Conservation (phyloP, 257 asterid genomes). For the Fraxinus excelsior region DNA sequence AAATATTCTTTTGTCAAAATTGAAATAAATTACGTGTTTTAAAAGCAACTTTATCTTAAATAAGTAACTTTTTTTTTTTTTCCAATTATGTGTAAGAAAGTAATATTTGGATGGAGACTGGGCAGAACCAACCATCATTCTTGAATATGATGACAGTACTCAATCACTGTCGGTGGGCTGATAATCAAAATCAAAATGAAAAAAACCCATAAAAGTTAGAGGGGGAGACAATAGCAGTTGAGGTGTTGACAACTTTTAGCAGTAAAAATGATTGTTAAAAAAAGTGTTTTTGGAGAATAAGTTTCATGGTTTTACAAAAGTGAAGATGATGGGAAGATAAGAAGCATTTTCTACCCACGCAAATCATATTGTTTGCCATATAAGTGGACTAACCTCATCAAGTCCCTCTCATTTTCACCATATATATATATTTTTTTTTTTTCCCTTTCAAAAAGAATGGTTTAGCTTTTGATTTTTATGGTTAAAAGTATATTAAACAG, state of each 20-base stretch:
- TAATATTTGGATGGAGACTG: not conserved
- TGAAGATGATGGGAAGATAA: conserved; percentile 61
- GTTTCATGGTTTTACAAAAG: conserved; percentile 21
- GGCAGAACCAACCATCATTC: conserved; percentile 23
- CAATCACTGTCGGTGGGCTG: conserved; percentile 22
- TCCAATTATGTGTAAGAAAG: not conserved
- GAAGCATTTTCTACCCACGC: conserved; percentile 62
- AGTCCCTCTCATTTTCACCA: not conserved
- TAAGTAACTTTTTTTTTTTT: not conserved
- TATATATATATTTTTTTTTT: no score
- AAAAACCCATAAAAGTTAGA: conserved; percentile 14
- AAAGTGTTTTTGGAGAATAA: conserved; percentile 42
- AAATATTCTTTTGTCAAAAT: no score
- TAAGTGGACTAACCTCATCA: conserved; percentile 49
- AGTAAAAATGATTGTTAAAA: conserved; percentile 72
- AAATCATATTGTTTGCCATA: conserved; percentile 88
- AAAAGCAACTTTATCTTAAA: not conserved
- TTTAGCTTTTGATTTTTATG: not conserved
- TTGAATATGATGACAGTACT: conserved; percentile 29
- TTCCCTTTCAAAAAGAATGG: no score
- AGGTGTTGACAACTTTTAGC: conserved; percentile 57
- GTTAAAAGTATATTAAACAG: not conserved
- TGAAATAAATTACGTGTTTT: no score
- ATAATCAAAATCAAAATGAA: conserved; percentile 4
- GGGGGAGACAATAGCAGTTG: conserved; percentile 25